Evolutionary conservation across 768 basidiomycete species (phyloP).

Genomic region (Daedaleopsis sinensis): DNA sequence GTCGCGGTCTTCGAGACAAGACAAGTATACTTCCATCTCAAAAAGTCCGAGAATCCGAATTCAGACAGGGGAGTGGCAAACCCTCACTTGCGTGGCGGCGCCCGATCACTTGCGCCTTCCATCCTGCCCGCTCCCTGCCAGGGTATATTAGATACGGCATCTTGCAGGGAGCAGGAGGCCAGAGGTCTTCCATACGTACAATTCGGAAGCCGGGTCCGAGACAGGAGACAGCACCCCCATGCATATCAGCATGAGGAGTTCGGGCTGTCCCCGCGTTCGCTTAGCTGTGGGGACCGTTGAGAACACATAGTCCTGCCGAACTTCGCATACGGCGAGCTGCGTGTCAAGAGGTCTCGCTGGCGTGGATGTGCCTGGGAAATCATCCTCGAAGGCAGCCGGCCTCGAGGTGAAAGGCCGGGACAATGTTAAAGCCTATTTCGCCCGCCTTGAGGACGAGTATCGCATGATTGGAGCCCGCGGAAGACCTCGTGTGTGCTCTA

Average conservation of each 20-base stretch:
- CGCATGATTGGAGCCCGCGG: background rate
- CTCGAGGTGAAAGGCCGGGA: background rate
- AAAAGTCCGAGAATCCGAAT: too few species aligned
- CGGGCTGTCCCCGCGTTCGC: background rate
- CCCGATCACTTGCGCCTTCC: too few species aligned
- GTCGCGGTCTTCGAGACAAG: too few species aligned
- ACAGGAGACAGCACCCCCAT: background rate
- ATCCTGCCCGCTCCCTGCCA: background rate
- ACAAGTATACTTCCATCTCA: too few species aligned
- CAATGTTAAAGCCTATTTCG: background rate
- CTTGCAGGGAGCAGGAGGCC: background rate
- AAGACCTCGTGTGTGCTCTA: background rate
- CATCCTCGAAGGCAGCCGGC: background rate
- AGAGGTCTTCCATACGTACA: background rate
- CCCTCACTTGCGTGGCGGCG: too few species aligned
- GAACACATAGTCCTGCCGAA: too few species aligned
- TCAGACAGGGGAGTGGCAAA: too few species aligned
- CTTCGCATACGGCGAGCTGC: too few species aligned
- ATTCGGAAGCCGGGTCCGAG: background rate
- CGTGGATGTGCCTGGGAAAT: background rate
- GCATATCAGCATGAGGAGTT: background rate
- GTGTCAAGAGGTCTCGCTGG: background rate
- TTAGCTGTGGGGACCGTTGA: background rate
- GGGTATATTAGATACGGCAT: background rate
- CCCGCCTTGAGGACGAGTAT: background rate